Evolutionary conservation across 768 basidiomycete genomes (phyloP).

Genomic region (Leccinum disarticulatum): DNA sequence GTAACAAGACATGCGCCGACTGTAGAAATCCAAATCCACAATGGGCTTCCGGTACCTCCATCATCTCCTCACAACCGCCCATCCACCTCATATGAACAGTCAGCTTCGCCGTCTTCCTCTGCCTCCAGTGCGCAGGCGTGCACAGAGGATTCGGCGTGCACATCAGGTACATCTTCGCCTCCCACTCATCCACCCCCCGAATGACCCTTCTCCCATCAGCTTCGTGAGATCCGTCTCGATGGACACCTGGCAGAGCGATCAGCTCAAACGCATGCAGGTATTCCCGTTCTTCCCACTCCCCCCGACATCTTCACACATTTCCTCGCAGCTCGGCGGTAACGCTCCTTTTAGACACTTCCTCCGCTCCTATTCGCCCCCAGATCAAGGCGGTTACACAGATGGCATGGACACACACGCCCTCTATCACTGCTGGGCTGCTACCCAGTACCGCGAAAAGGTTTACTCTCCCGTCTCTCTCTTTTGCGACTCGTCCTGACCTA

Average conservation of each 20-base stretch:
- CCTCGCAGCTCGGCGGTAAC: slow-evolving; percentile 80
- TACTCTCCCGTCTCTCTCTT: not conserved
- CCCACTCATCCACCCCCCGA: not conserved
- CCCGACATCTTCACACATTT: slow-evolving; percentile 7
- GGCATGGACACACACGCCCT: slow-evolving; percentile 65
- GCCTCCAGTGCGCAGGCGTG: slow-evolving; percentile 82
- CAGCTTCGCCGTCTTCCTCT: slow-evolving; percentile 87
- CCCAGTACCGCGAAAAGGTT: slow-evolving; percentile 94
- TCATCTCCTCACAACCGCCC: not conserved
- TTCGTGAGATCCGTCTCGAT: slow-evolving; percentile 94
- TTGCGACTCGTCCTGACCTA: slow-evolving; percentile 17
- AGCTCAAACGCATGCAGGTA: slow-evolving; percentile 89
- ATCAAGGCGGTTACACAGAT: slow-evolving; percentile 69
- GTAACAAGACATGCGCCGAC: slow-evolving; percentile 79
- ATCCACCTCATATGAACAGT: slow-evolving; percentile 15
- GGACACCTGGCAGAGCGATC: slow-evolving; percentile 95
- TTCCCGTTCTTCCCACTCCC: slow-evolving; percentile 19
- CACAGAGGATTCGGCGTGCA: slow-evolving; percentile 95
- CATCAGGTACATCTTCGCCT: slow-evolving; percentile 52
- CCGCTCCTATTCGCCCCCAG: slow-evolving; percentile 61
- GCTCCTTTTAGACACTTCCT: slow-evolving; percentile 78
- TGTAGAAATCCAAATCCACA: slow-evolving; percentile 91
- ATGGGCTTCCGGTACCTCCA: slow-evolving; percentile 77
- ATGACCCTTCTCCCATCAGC: slow-evolving; percentile 37
- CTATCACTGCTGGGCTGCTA: slow-evolving; percentile 92